Percentiles rank a stretch among this genome's conserved stretches.
phyloP scores from a whole-genome alignment of 441 rosid genomes.

The Populus hybrid region DNA sequence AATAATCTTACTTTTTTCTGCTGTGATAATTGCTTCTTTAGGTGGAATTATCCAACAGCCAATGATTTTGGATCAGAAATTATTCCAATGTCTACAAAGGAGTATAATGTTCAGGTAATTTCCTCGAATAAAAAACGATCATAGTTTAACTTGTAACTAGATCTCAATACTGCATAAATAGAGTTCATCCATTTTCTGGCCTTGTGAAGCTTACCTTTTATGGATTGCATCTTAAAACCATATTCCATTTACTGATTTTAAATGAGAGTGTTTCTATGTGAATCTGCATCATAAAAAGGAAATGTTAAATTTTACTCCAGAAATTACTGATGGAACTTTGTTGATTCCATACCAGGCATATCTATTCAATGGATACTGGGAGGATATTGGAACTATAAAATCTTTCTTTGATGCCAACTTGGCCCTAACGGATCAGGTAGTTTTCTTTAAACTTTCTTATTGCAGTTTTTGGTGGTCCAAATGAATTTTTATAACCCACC shows the following conservation, averaged over 20 bases:
- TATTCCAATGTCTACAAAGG: slow-evolving; percentile 60
- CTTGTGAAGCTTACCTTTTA: neutral
- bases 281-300: neutral
- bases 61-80: slow-evolving; percentile 91
- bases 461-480: neutral
- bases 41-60: slow-evolving; percentile 65
- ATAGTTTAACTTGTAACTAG: neutral
- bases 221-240: neutral
- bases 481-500: slow-evolving; percentile 3
- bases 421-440: slow-evolving; percentile 74
- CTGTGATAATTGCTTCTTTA: slow-evolving; percentile 11
- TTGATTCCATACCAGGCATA: slow-evolving; percentile 49
- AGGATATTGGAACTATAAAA: slow-evolving; percentile 80
- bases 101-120: slow-evolving; percentile 52
- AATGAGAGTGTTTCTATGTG: neutral
- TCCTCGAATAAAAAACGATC: neutral
- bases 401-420: slow-evolving; percentile 90
- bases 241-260: neutral
- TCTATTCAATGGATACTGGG: slow-evolving; percentile 75
- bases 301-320: neutral
- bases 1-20: neutral
- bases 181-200: neutral
- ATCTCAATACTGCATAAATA: neutral
- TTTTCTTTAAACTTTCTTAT: slow-evolving; percentile 24
- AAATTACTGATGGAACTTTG: slow-evolving; percentile 9